Evolutionary conservation across 306 rosid species (phyloP).

Genomic region (Quercus ilex): DNA sequence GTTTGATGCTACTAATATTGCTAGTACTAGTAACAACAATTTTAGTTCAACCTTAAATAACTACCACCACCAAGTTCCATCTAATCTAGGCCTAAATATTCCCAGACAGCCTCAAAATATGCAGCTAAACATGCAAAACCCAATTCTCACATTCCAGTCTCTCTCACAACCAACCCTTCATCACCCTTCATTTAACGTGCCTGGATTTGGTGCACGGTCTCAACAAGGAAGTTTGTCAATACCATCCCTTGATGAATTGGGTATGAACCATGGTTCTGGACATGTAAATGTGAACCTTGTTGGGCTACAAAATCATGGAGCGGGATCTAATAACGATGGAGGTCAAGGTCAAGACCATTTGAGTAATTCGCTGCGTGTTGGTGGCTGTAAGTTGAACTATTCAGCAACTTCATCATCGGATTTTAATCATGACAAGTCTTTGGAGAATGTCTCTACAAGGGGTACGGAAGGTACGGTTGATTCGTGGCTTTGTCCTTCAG

Average conservation of each 20-base stretch:
- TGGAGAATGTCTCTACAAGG: conserved; percentile 37
- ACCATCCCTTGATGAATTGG: conserved; percentile 38
- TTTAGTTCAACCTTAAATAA: conserved; percentile 12
- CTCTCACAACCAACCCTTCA: conserved; percentile 13
- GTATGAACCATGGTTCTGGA: conserved; percentile 16
- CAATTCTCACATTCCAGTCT: conserved; percentile 39
- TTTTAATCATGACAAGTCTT: conserved; percentile 39
- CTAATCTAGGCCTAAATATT: conserved; percentile 23
- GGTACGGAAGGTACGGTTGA: conserved; percentile 53
- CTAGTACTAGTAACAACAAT: conserved; percentile 1
- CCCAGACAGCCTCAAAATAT: conserved; percentile 25
- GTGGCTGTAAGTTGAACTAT: conserved; percentile 44
- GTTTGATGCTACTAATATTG: conserved; percentile 31
- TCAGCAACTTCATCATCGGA: conserved; percentile 30
- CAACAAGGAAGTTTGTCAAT: conserved; percentile 14
- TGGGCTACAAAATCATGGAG: conserved; percentile 6
- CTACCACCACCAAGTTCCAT: conserved; percentile 39
- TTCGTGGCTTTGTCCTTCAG: conserved; percentile 75
- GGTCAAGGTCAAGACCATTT: conserved; percentile 8
- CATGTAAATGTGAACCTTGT: conserved; percentile 21
- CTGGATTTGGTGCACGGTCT: conserved; percentile 30
- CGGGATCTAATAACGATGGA: background rate
- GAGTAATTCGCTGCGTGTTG: conserved; percentile 10
- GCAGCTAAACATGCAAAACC: conserved; percentile 44
- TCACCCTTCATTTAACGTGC: conserved; percentile 18